A percentile compares a stretch with the other conserved stretches of the same genome.
Evolutionary conservation across 495 filamentous ascomycete species (phyloP).

Genomic region (Diplogelasinospora grovesii): DNA sequence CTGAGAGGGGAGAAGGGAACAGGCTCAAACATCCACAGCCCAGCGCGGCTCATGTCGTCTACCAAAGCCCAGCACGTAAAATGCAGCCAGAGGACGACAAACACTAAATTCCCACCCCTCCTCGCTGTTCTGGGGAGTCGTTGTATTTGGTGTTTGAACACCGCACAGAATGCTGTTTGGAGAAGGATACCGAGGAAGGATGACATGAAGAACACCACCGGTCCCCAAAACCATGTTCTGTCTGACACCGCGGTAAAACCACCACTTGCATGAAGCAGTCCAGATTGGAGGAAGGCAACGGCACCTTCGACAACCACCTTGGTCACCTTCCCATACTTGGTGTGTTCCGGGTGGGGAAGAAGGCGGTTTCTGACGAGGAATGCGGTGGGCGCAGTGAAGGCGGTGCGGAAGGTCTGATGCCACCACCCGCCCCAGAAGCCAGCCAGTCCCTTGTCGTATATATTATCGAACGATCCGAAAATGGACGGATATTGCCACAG

Average conservation of each 20-base stretch:
- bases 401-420: conserved; percentile 80
- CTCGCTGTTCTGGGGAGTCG: conserved; percentile 32
- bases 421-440: conserved; percentile 82
- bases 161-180: conserved; percentile 28
- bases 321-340: not conserved
- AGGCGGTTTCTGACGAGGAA: conserved; percentile 33
- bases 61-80: conserved; percentile 44
- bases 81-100: conserved; percentile 52
- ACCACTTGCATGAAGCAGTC: conserved; percentile 52
- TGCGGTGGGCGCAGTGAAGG: conserved; percentile 52
- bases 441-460: conserved; percentile 60
- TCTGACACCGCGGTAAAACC: conserved; percentile 45
- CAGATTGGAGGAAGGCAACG: conserved; percentile 54
- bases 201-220: conserved; percentile 49
- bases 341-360: not conserved
- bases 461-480: conserved; percentile 50
- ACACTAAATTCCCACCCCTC: conserved; percentile 44
- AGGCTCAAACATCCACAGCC: conserved; percentile 62
- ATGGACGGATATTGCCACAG: conserved; percentile 60
- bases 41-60: conserved; percentile 57
- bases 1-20: conserved; percentile 58
- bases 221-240: conserved; percentile 29
- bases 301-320: not conserved
- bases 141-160: conserved; percentile 10
- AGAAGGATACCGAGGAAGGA: conserved; percentile 50